Evolutionary conservation across 768 basidiomycete species (phyloP), one percentile per base, ranked within the genome.

Genomic region (Pseudohyphozyma bogoriensis): DNA sequence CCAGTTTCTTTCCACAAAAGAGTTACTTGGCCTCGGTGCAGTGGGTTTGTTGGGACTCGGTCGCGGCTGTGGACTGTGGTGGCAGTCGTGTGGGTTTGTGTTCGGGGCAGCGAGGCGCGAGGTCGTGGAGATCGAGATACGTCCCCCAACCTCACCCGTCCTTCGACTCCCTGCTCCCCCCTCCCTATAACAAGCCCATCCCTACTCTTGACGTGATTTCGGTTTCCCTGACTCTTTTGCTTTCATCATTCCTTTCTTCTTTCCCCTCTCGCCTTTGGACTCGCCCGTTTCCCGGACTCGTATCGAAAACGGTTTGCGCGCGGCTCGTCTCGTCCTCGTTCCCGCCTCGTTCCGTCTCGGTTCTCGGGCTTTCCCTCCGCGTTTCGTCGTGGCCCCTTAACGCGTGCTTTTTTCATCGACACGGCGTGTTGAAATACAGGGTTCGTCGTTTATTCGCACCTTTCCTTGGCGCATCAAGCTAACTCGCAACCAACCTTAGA

Each of bases 401-500:
- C 26, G 50, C 16, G 36, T 47, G 42, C 33, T 22, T 40, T 31
- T 20, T 18, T 50, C 31, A 18, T 18, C 51, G 20, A 20, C 26
- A 16, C 31, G 46, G 42, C 26, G 7, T 28, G 22, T 49, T 37
- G 50, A 16, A 24, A 31, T 36, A 22, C 31, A 52, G 58, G 58
- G 45, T 46, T 15, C 33, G 42, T 29, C 7, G 16, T 28, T 45
- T 33, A 3, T 33, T 29, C 12, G n/a, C 4, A 11, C 11, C 15
- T 37, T 15, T 20, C 20, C 53, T 51, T 51, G 52, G 52, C 58
- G 20, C 32, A 58, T 57, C 46, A 24, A 44, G 22, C 20, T 11
- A 16, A 31, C 35, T 24, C 24, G 12, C 20, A 10, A 22, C 22
- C 24, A 24, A 36, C 11, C 15, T 60, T 24, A 66, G 93, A 96